Percentiles rank a stretch among this genome's conserved stretches.
Evolutionary conservation across 2,329 filamentous ascomycete species (phyloP).

Genomic region (Pseudopyrenochaeta lycopersici): DNA sequence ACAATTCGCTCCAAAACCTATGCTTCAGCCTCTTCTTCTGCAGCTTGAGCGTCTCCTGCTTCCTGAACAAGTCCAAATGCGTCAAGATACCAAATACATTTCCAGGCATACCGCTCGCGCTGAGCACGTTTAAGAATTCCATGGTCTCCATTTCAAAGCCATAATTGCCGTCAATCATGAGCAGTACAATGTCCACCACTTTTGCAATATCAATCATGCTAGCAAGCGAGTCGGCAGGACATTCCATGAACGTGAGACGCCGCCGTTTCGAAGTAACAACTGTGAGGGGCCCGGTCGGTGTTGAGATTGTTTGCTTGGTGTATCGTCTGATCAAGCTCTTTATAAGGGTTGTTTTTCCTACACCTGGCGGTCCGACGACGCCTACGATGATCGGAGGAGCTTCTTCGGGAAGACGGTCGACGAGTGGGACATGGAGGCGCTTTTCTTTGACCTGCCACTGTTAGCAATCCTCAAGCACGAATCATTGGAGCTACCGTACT

Average conservation of each 20-base stretch:
- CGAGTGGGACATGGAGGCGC: constrained; percentile 91
- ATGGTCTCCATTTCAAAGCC: constrained; percentile 99
- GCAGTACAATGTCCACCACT: constrained; percentile 93
- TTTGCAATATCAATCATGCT: constrained; percentile 98
- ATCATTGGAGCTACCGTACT: constrained; percentile 54
- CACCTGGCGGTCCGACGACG: constrained; percentile 93
- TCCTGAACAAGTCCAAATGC: constrained; percentile 93
- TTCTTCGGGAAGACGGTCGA: constrained; percentile 95
- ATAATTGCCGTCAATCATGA: constrained; percentile 99
- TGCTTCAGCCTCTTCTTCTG: constrained; percentile 98
- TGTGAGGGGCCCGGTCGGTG: constrained; percentile 90
- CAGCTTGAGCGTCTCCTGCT: constrained; percentile 88
- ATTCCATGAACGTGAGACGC: constrained; percentile 94
- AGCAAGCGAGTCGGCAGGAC: constrained; percentile 90
- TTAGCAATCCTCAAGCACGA: constrained; percentile 5
- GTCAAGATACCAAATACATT: constrained; percentile 98
- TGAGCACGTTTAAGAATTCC: constrained; percentile 95
- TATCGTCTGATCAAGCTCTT: constrained; percentile 95
- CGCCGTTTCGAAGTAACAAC: constrained; percentile 97
- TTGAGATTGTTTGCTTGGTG: constrained; percentile 91
- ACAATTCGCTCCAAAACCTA: constrained; percentile 94
- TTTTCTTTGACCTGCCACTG: constrained; percentile 83
- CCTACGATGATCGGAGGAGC: constrained; percentile 91
- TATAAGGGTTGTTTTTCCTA: constrained; percentile 92
- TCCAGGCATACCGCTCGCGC: constrained; percentile 96